Evolutionary conservation across 305 asterid species (phyloP).

Genomic region (Solanum chacoense): DNA sequence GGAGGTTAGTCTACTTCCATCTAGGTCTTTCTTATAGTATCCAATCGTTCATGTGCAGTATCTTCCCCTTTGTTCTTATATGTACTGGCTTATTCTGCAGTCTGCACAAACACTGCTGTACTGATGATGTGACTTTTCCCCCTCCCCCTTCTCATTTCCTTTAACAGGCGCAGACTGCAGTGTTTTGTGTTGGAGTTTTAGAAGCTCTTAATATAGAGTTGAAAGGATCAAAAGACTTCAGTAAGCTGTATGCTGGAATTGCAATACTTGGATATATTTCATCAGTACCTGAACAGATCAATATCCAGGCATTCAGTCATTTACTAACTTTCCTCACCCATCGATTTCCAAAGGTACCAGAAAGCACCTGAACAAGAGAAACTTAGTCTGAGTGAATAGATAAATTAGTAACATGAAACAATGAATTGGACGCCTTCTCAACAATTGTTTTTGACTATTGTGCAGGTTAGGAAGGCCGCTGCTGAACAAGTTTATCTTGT

Average conservation of each 20-base stretch:
- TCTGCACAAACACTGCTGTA: background rate
- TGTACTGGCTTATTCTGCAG: background rate
- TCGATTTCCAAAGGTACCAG: constrained; percentile 75
- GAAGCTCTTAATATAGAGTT: constrained; percentile 58
- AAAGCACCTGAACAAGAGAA: background rate
- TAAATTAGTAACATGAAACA: background rate
- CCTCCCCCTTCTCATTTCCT: background rate
- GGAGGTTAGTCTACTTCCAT: constrained; percentile 61
- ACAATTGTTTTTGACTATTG: background rate
- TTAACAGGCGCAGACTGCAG: constrained; percentile 53
- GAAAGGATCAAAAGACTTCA: constrained; percentile 79
- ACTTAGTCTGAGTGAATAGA: background rate
- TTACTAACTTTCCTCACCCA: constrained; percentile 67
- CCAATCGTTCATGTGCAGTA: background rate
- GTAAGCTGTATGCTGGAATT: constrained; percentile 73
- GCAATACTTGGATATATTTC: constrained; percentile 82
- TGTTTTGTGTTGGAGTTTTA: constrained; percentile 59
- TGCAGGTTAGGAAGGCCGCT: constrained; percentile 70
- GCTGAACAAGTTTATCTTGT: constrained; percentile 85
- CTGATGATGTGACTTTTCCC: background rate
- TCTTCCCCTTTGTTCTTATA: background rate
- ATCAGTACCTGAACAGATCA: constrained; percentile 49
- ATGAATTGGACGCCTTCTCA: background rate
- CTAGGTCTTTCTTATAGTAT: background rate
- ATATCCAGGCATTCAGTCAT: constrained; percentile 49